Conservation (phyloP, 2,329 filamentous ascomycete genomes). For the Penicillium sp. region DNA sequence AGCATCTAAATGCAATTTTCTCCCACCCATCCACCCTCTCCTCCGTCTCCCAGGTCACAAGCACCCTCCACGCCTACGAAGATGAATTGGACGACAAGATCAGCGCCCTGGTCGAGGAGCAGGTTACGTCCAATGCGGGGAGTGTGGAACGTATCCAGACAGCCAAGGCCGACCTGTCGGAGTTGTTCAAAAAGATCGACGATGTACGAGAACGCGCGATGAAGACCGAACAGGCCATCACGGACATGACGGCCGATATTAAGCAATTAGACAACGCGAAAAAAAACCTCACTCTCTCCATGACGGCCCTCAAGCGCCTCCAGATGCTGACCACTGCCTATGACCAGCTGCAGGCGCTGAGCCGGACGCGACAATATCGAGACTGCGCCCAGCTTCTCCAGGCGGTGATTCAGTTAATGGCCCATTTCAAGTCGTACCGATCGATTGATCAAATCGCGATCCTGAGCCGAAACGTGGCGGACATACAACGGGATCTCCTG, state of each 20-base stretch:
- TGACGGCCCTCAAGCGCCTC: slow-evolving; percentile 94
- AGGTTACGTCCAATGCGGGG: slow-evolving; percentile 82
- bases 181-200: slow-evolving; percentile 93
- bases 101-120: slow-evolving; percentile 67
- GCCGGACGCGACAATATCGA: slow-evolving; percentile 84
- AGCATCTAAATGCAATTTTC: slow-evolving; percentile 92
- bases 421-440: slow-evolving; percentile 96
- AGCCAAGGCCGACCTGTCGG: slow-evolving; percentile 84
- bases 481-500: slow-evolving; percentile 86
- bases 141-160: slow-evolving; percentile 89
- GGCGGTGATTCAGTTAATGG: slow-evolving; percentile 96
- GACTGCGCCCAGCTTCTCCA: slow-evolving; percentile 93
- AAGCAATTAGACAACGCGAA: slow-evolving; percentile 96
- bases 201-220: slow-evolving; percentile 85
- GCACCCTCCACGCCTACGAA: slow-evolving; percentile 72
- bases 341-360: slow-evolving; percentile 83
- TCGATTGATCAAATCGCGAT: slow-evolving; percentile 98
- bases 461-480: slow-evolving; percentile 86
- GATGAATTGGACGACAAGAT: slow-evolving; percentile 82
- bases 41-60: slow-evolving; percentile 73
- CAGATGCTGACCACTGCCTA: slow-evolving; percentile 99
- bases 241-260: slow-evolving; percentile 98
- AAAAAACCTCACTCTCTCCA: slow-evolving; percentile 91
- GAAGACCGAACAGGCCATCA: slow-evolving; percentile 93
- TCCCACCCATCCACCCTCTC: slow-evolving; percentile 82